phyloP scores from a whole-genome alignment of 202 grass and related monocot genomes.

The Schoenoplectus tabernaemontani region DNA sequence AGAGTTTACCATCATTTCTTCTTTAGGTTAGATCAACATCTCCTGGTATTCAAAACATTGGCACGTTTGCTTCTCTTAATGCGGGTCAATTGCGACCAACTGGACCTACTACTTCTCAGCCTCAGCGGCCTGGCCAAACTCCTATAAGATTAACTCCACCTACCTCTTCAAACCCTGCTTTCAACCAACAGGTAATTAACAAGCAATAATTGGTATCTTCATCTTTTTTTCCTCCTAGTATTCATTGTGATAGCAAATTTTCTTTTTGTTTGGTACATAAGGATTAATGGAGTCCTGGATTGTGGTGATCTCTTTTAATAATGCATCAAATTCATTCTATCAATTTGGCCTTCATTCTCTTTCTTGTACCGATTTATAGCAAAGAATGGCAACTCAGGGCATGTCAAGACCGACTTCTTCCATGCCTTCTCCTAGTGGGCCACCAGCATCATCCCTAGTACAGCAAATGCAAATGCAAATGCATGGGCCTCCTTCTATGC shows the following conservation, averaged over 20 bases:
- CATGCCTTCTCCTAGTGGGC: conserved; percentile 22
- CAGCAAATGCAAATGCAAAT: conserved; percentile 41
- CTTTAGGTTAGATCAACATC: conserved; percentile 68
- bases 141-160: conserved; percentile 40
- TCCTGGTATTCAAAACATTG: conserved; percentile 70
- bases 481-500: conserved; percentile 45
- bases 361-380: conserved; percentile 2
- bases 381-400: conserved; percentile 8
- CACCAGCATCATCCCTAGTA: conserved; percentile 18
- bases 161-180: conserved; percentile 49
- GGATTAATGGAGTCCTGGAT: neutral
- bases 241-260: conserved; percentile 12
- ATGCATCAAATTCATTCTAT: neutral
- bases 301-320: conserved; percentile 5
- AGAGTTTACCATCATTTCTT: neutral
- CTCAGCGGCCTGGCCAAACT: conserved; percentile 42
- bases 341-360: conserved; percentile 10
- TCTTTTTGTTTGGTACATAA: conserved; percentile 8
- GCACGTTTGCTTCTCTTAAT: conserved; percentile 56
- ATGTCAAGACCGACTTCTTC: conserved; percentile 15
- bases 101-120: conserved; percentile 31
- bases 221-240: neutral
- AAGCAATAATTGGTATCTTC: neutral
- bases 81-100: conserved; percentile 56
- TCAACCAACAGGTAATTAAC: conserved; percentile 54